phyloP scores from a whole-genome alignment of 2,329 filamentous ascomycete species.

The Chalaropsis ovoidea region DNA sequence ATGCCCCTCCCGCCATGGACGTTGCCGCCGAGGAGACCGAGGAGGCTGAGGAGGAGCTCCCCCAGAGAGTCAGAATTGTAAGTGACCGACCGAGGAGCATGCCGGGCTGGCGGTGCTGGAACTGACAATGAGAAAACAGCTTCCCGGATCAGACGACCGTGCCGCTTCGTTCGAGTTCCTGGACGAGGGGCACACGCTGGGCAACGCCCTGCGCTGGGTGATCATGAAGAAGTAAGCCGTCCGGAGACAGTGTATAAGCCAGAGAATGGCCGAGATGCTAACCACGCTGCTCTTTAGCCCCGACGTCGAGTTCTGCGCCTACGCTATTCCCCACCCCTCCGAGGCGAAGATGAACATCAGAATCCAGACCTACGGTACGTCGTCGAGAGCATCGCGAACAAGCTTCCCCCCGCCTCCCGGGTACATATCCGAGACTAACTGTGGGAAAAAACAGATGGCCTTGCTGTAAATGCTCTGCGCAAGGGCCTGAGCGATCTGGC shows the following conservation, averaged over 20 bases:
- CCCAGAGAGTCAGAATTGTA: conserved; percentile 53
- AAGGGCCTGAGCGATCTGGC: conserved; percentile 85
- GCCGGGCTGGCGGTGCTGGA: neutral
- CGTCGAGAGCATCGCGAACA: conserved; percentile 30
- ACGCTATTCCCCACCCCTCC: conserved; percentile 93
- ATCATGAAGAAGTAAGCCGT: conserved; percentile 91
- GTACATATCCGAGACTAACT: conserved; percentile 25
- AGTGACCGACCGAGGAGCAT: conserved; percentile 27
- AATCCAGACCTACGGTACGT: conserved; percentile 90
- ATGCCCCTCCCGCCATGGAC: conserved; percentile 34
- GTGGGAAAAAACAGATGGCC: conserved; percentile 48
- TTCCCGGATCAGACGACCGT: conserved; percentile 74
- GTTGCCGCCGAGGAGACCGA: conserved; percentile 31
- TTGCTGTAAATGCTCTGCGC: conserved; percentile 72
- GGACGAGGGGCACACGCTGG: conserved; percentile 87
- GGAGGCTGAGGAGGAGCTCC: conserved; percentile 41
- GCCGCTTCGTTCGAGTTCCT: conserved; percentile 93
- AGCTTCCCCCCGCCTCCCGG: neutral
- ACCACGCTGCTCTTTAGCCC: conserved; percentile 47
- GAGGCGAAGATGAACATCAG: conserved; percentile 94
- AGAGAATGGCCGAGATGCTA: neutral
- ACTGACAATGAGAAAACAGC: conserved; percentile 40
- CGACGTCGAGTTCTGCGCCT: conserved; percentile 94
- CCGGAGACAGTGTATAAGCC: conserved; percentile 4
- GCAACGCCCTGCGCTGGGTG: conserved; percentile 85